Evolutionary conservation across 176 grass and related monocot genomes (phyloP).

Genomic region (Oryza longistaminata): DNA sequence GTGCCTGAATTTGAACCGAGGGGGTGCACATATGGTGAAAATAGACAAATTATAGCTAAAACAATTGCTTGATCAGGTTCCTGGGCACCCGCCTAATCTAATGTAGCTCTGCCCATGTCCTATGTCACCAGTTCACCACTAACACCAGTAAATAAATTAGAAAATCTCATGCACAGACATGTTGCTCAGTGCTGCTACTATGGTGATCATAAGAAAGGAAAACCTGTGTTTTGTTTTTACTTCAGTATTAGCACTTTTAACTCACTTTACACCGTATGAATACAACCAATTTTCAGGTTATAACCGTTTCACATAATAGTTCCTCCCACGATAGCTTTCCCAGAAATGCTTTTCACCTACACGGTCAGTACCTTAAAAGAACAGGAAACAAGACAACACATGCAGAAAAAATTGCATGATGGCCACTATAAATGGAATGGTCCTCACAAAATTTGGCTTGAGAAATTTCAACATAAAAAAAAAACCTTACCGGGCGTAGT

Average conservation of each 20-base stretch:
- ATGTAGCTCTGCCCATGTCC: no score
- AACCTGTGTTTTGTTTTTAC: constrained; percentile 1
- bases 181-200: not conserved
- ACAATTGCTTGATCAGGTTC: no score
- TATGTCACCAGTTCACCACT: not conserved
- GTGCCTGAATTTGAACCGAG: no score
- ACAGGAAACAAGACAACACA: not conserved
- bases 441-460: not conserved
- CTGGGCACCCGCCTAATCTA: no score
- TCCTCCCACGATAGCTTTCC: not conserved
- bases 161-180: not conserved
- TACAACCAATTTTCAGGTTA: not conserved
- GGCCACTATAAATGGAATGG: not conserved
- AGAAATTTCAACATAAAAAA: not conserved
- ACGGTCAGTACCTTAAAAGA: not conserved
- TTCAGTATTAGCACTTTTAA: not conserved
- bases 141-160: not conserved
- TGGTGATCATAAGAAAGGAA: not conserved
- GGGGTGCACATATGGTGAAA: no score
- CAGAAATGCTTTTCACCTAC: not conserved
- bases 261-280: constrained; percentile 12
- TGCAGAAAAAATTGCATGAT: not conserved
- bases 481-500: constrained; percentile 68
- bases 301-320: not conserved
- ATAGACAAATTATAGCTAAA: no score